Evolutionary conservation across 2,329 filamentous ascomycete genomes (phyloP).

Genomic region (Verticillium albo-atrum): DNA sequence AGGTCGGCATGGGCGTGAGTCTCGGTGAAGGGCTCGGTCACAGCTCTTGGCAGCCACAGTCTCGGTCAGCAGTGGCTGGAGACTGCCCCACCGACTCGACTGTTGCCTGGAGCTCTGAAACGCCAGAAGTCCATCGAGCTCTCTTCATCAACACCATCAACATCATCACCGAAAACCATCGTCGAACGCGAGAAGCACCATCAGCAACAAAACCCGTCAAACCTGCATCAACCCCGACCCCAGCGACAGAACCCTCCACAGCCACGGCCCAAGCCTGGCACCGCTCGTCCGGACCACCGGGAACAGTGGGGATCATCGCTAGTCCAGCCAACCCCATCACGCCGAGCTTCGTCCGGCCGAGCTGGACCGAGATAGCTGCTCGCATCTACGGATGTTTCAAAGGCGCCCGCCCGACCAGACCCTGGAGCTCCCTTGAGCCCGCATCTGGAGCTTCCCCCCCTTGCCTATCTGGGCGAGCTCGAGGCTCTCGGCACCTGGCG

Average conservation of each 20-base stretch:
- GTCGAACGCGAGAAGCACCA: not conserved
- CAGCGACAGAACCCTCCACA: not conserved
- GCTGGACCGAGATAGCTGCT: conserved; percentile 1
- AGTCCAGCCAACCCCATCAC: not conserved
- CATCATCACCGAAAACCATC: not conserved
- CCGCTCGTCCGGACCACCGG: not conserved
- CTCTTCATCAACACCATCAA: not conserved
- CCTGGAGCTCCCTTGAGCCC: not conserved
- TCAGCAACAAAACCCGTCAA: not conserved
- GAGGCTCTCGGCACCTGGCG: not conserved
- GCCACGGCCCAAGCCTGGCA: not conserved
- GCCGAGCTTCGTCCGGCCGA: conserved; percentile 1
- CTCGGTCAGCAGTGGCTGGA: not conserved
- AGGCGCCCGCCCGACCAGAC: not conserved
- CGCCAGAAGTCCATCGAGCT: not conserved
- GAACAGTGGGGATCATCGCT: not conserved
- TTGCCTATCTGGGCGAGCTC: not conserved
- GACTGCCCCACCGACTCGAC: not conserved
- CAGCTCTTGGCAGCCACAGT: not conserved
- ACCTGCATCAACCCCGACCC: not conserved
- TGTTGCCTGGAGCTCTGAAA: not conserved
- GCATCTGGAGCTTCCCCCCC: not conserved
- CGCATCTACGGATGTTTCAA: conserved; percentile 5
- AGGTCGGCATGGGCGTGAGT: too few species aligned
- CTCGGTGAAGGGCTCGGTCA: not conserved